These are phyloP conservation scores for Phytophthora pinifolia DNA, from an alignment of 352 stramenopile species.

Conservation along the genomic window DNA sequence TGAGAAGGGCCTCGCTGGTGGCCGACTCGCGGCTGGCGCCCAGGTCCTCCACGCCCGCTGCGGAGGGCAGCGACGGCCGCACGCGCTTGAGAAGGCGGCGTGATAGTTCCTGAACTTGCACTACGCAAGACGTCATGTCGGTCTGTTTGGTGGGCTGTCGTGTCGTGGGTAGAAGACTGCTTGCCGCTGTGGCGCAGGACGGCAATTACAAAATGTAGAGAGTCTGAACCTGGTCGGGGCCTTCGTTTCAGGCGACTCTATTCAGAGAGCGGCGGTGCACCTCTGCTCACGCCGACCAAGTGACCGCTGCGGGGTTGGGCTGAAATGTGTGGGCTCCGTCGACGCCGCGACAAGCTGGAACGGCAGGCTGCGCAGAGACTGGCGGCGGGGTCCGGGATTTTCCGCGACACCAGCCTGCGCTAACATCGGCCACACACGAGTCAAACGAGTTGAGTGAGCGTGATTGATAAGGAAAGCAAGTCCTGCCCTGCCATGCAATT, in stretches of 20 bases:
- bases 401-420: too few species aligned
- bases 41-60: conserved; percentile 22
- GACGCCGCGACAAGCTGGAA: conserved; percentile 35
- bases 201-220: conserved; percentile 37
- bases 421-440: conserved; percentile 4
- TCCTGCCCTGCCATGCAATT: not conserved
- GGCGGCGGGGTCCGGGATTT: conserved; percentile 7
- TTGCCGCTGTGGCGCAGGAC: conserved; percentile 12
- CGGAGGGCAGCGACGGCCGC: conserved; percentile 32
- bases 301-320: conserved; percentile 27
- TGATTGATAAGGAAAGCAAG: conserved; percentile 8
- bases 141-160: conserved; percentile 7
- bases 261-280: conserved; percentile 18
- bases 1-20: conserved; percentile 50
- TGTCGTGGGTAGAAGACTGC: conserved; percentile 1
- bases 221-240: conserved; percentile 1
- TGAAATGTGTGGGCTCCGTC: conserved; percentile 23
- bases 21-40: conserved; percentile 19
- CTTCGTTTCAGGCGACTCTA: conserved; percentile 21
- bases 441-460: conserved; percentile 8
- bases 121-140: conserved; percentile 51
- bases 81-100: conserved; percentile 46
- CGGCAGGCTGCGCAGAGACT: conserved; percentile 25
- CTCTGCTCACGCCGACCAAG: conserved; percentile 26
- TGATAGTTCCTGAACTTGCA: conserved; percentile 41